A percentile compares a stretch with the other conserved stretches of the same genome.
Evolutionary conservation across 495 filamentous ascomycete genomes (phyloP).

Genomic region (Aspergillus biplanus): DNA sequence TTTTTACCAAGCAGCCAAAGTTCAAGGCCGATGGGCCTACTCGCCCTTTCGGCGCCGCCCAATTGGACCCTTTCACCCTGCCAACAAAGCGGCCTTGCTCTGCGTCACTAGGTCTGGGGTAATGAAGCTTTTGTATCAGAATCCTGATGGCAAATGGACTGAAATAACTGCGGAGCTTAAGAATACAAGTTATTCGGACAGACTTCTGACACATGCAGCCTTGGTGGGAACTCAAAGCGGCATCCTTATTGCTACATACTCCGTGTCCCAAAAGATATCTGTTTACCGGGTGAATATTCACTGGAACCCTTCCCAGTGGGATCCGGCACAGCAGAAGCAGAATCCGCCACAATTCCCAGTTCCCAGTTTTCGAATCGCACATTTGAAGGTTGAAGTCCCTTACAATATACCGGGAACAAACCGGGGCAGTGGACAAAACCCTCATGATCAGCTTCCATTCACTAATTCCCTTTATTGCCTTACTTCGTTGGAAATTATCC

Average conservation of each 20-base stretch:
- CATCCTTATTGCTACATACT: conserved; percentile 68
- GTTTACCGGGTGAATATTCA: conserved; percentile 61
- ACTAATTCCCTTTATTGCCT: conserved; percentile 58
- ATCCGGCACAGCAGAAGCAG: conserved; percentile 38
- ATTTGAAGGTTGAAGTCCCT: conserved; percentile 47
- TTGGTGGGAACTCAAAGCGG: conserved; percentile 72
- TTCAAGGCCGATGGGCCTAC: conserved; percentile 56
- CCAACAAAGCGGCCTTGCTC: conserved; percentile 67
- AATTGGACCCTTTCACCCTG: conserved; percentile 68
- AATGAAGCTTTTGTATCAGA: conserved; percentile 73
- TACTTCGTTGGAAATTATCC: conserved; percentile 68
- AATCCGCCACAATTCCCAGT: conserved; percentile 39
- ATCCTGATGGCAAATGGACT: conserved; percentile 64
- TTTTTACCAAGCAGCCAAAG: conserved; percentile 54
- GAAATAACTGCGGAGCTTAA: conserved; percentile 71
- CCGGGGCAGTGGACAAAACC: conserved; percentile 28
- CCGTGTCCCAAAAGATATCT: conserved; percentile 66
- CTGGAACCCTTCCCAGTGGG: conserved; percentile 50
- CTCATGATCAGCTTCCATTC: conserved; percentile 35
- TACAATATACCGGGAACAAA: conserved; percentile 35
- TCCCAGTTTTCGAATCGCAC: conserved; percentile 47
- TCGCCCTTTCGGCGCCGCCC: conserved; percentile 51
- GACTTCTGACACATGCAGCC: conserved; percentile 79
- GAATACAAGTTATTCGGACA: conserved; percentile 65
- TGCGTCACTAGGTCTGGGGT: conserved; percentile 71